Evolutionary conservation across 768 basidiomycete species (phyloP), one percentile per base, ranked within the genome.

Genomic region (Lactifluus subvellereus): DNA sequence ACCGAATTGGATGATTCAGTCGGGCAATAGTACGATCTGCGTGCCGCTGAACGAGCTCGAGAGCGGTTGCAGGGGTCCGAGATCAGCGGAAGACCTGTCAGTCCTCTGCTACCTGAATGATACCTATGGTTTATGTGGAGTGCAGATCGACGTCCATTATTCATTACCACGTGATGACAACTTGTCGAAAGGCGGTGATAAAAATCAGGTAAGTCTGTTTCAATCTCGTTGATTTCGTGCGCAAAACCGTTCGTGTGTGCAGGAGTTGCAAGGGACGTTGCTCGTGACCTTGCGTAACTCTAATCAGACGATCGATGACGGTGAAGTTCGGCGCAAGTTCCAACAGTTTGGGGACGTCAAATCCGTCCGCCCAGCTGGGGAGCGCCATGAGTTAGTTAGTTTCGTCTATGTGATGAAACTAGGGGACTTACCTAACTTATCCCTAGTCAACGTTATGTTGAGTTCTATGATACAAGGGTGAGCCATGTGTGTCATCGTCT

Each of bases 101-200:
- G 94, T 80, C 18, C n/a, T 37, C 6, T 45, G 47, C 1, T 40
- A 8, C 48, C 10, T 50, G 6, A 38, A 13, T 10, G 35, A 33
- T n/a, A 49, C 18, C 10, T 20, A 61, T 52, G 55, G 59, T 37
- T 58, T 61, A 66, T 43, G 52, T 59, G 68, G 55, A 37, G 58
- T 51, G 22, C 71, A 97, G 96, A 98, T 98, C 73, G 97, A 99
- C 77, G 95, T 99, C 0, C 97, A 99, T 73, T 99, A 94, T 77
- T 96, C 94, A 32, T 77, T 98, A 33, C 97, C 97, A 11, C 86
- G 91, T 65, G 91, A 91, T 68, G 91, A 97, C 59, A 69, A 71
- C 50, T 55, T 62, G 6, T 53, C 61, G 84, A 89, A 66, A 74
- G 78, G 68, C 82, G 80, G 70, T 83, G 94, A 95, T 57, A 94